Evolutionary conservation across 2,329 filamentous ascomycete genomes (phyloP), one percentile per base, ranked within the genome.

Genomic region (Cladobotryum protrusum): DNA sequence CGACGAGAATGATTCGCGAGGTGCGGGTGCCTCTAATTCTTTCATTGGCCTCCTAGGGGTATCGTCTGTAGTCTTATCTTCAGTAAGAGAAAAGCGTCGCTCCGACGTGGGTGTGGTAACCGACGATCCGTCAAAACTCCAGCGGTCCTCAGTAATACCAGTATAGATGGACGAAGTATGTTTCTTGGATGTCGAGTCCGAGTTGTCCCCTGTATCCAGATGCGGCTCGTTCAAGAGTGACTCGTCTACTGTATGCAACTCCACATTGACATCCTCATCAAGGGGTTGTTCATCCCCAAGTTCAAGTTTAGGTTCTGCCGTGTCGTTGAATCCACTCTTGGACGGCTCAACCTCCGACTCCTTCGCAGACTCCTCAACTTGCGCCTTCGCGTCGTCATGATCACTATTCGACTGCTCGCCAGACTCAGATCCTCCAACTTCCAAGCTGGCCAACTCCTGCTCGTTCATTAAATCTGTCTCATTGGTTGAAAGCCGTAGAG

Each of bases 401-500:
- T 29, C 24, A 8, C 6, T 29, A 29, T 29, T 8, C 6, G 37
- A 19, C 37, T 40, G 37, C 11, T 40, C 37, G 4, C 15, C 15
- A 18, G 37, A 40, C 3, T 40, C 37, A 18, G 15, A 18, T 15
- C 37, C 37, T 12, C 13, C n/a, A 44, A 43, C 15, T 18, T 34
- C 11, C 20, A 14, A 14, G 34, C n/a, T 20, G 34, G 20, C 29
- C 32, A 18, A 18, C 35, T 41, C 47, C 45, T 59, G 57, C 8
- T 48, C 43, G 5, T 59, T 56, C 32, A 48, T 45, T 35, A 63
- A 39, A 20, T 67, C 65, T 5, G 61, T 55, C 24, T 67, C 66
- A 44, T 56, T 61, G 49, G 79, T 81, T 1, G 76, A 72, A 48
- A 74, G 71, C 49, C 74, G 69, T 5, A 78, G 62, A 13, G 79